Base-by-base conservation (phyloP, 106 monocot species). In the Acanthochlamys bracteata region DNA sequence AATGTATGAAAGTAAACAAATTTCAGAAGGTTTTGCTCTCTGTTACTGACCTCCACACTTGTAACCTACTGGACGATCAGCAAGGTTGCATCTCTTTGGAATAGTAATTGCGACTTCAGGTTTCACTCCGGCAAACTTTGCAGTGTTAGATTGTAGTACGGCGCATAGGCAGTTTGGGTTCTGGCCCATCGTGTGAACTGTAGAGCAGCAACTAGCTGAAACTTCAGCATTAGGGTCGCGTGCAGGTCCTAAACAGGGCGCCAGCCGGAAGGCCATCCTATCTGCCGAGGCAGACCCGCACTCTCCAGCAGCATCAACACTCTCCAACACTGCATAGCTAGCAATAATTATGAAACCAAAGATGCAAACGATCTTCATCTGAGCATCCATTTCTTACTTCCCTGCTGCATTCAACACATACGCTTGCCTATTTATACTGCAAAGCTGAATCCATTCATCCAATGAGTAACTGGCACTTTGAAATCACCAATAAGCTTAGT, bases 161-260 rank as follows among this genome's bases (percentile, higher is more conserved):
- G 90, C 90, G 42, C 90, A 90, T 27, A 90, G 83, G 73, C 90
- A 90, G 39, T 56, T 52, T 0, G 86, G 90, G 47, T 64, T 90
- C 66, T 74, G 64, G 25, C 83, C 83, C 0, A 86, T n/a, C 16
- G 25, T 73, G 21, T 81, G 74, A 49, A 83, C 74, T 20, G 51
- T 60, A 0, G 71, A 40, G 77, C 87, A 87, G 69, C 87, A 87
- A 9, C 24, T 3, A 12, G 39, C 25, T 7, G 83, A 74, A 11
- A 75, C 75, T 52, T 12, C 10, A 20, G 71, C 75, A 0, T 53
- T 16, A 0, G 75, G n/a, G 33, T 91, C 73, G 40, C 73, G 70
- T 2, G 83, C 65, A 24, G 90, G 83, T 8, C 67, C 42, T 3
- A 67, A 73, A 33, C 90, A 86, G 1, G 86, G 75, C 22, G 73